Evolutionary conservation across 208 protist genomes (phyloP).

Genomic region (Leptomonas seymouri): DNA sequence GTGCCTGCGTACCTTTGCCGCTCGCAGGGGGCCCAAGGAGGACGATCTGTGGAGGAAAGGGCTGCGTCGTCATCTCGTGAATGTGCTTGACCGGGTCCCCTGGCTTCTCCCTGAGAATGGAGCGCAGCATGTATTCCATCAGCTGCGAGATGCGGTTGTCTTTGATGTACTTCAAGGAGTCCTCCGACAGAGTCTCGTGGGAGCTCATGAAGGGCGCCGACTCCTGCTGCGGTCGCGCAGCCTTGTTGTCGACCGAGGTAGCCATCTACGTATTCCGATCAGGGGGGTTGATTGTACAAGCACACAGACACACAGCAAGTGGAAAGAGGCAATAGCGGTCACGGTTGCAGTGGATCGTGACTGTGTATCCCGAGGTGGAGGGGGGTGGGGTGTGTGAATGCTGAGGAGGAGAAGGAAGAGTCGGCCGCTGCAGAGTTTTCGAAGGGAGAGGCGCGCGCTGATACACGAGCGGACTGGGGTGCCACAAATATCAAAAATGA

Average conservation of each 20-base stretch:
- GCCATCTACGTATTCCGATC: not conserved
- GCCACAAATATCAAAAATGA: no score
- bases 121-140: slow-evolving; percentile 83
- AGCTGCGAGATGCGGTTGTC: slow-evolving; percentile 79
- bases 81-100: slow-evolving; percentile 67
- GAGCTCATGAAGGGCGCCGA: slow-evolving; percentile 25
- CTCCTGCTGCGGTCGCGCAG: not conserved
- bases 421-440: no score
- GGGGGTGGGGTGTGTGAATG: no score
- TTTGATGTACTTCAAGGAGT: slow-evolving; percentile 72
- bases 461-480: no score
- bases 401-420: no score
- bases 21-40: slow-evolving; percentile 82
- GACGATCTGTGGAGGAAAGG: slow-evolving; percentile 73
- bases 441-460: no score
- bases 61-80: slow-evolving; percentile 43
- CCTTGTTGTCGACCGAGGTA: slow-evolving; percentile 13
- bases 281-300: no score
- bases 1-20: slow-evolving; percentile 84
- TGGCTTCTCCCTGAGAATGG: slow-evolving; percentile 71
- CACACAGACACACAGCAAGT: no score
- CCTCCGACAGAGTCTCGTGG: slow-evolving; percentile 51
- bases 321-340: no score
- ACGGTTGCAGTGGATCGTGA: no score
- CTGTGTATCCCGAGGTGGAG: no score